Conservation (phyloP, 2,329 filamentous ascomycete genomes). For the Gyromitra esculenta region DNA sequence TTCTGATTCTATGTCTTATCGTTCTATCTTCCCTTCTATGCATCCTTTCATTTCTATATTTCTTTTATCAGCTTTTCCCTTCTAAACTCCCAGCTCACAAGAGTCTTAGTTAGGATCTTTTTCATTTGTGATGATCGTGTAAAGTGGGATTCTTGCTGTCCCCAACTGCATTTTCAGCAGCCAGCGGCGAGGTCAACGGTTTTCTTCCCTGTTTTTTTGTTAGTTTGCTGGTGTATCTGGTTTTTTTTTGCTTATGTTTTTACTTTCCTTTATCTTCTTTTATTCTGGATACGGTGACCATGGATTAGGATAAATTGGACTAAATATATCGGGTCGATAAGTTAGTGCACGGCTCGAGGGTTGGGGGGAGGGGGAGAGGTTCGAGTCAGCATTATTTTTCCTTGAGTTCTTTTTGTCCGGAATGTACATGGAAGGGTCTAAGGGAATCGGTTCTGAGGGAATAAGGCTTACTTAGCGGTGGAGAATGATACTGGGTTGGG, state of each 20-base stretch:
- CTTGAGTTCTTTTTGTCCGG: conserved; percentile 29
- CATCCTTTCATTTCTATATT: conserved; percentile 31
- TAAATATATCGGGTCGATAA: not conserved
- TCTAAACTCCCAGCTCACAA: conserved; percentile 24
- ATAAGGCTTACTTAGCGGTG: not conserved
- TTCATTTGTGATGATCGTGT: conserved; percentile 30
- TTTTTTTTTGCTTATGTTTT: conserved; percentile 20
- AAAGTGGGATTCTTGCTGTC: conserved; percentile 15
- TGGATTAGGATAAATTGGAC: conserved; percentile 10
- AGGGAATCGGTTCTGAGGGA: conserved; percentile 14
- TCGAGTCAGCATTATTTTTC: conserved; percentile 36
- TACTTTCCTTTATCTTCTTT: conserved; percentile 6
- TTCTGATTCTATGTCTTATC: conserved; percentile 35
- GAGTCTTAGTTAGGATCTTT: conserved; percentile 6
- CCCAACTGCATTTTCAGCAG: not conserved
- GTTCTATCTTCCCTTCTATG: conserved; percentile 13
- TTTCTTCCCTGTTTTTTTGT: conserved; percentile 41
- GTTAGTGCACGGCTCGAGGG: conserved; percentile 20
- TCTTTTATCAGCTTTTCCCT: conserved; percentile 28
- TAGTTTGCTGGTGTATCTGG: conserved; percentile 42
- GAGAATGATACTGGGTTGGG: not conserved
- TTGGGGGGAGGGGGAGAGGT: conserved; percentile 1
- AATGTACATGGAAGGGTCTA: conserved; percentile 50
- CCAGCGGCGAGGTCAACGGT: conserved; percentile 5
- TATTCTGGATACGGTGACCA: conserved; percentile 9